Evolutionary conservation across 495 filamentous ascomycete species (phyloP), one percentile per base, ranked within the genome.

Genomic region (Hypoxylon fuscum): DNA sequence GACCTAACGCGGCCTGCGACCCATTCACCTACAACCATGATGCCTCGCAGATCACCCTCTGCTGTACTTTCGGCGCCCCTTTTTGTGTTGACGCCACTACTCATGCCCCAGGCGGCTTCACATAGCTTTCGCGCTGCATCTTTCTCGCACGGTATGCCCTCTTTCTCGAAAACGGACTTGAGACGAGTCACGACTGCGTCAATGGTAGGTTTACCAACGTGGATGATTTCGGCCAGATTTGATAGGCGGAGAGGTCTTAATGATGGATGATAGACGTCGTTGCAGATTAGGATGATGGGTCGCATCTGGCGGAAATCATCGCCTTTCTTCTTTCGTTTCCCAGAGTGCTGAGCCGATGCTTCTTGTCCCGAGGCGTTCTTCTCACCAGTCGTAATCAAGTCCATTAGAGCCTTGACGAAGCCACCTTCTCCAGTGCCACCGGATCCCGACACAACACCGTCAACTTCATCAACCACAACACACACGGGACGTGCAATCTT

Each of bases 1-100:
- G 89, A 85, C 59, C 85, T 83, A 29, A 97, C 76, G 65, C 91
- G 91, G 23, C 88, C 83, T 27, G 95, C 94, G 37, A 95, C 90
- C 92, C 93, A 97, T 80, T 98, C 93, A 22, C 90, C 91, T 6
- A 94, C 90, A 7, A 98, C 95, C 80, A 98, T 89, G 22, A 97
- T 84, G 18, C 92, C 91, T 62, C 95, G 85, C 29, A 98, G 88
- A 72, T 98, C 95, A 32, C 95, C 95, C 68, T 96, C 92, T 9
- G 87, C 87, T 41, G 87, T 89, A 45, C 88, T 77, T 70, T 72
- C 80, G 66, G 68, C 81, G 66, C 77, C 91, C 76, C 73, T 84
- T 50, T 71, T 77, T 12, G 77, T 74, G 15, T 82, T 77, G 9
- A 78, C 83, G 17, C 87, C 84, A 59, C 77, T 83, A 42, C 81